phyloP scores from a whole-genome alignment of 1,284 basidiomycete genomes.

The Tetrapyrgos nigripes region DNA sequence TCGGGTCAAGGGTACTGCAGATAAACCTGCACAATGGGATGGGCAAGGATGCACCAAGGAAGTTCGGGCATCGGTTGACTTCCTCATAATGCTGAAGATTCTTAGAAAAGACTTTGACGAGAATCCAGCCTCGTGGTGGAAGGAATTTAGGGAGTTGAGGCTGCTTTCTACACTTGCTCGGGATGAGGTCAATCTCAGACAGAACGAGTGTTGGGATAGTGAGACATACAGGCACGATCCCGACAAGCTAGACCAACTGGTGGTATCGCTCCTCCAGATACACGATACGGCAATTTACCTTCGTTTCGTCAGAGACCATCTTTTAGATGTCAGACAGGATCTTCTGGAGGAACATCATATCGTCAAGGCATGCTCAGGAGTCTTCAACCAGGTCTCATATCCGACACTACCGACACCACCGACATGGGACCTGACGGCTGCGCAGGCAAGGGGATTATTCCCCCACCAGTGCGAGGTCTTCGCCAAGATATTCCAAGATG shows the following conservation, averaged over 20 bases:
- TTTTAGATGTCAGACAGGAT: slow-evolving; percentile 21
- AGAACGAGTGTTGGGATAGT: slow-evolving; percentile 14
- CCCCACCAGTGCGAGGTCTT: slow-evolving; percentile 24
- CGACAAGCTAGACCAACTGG: slow-evolving; percentile 15
- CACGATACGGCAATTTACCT: slow-evolving; percentile 20
- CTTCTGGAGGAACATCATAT: slow-evolving; percentile 20
- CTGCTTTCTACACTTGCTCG: slow-evolving; percentile 14
- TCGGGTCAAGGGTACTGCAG: slow-evolving; percentile 9
- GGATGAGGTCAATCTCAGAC: slow-evolving; percentile 10
- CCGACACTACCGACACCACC: slow-evolving; percentile 12
- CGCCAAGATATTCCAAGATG: slow-evolving; percentile 10
- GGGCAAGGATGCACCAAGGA: too few relatives aligned
- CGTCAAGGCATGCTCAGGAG: slow-evolving; percentile 12
- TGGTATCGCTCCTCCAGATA: slow-evolving; percentile 15
- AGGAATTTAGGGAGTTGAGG: slow-evolving; percentile 19
- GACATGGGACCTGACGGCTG: slow-evolving; percentile 15
- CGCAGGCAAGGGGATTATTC: slow-evolving; percentile 13
- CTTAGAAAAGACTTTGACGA: too few relatives aligned
- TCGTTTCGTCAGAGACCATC: slow-evolving; percentile 13
- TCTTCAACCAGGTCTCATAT: slow-evolving; percentile 17
- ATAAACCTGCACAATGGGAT: slow-evolving; percentile 17
- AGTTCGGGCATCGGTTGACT: too few relatives aligned
- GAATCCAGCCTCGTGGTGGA: slow-evolving; percentile 18
- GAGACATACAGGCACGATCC: slow-evolving; percentile 5
- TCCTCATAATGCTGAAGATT: too few relatives aligned